Percentiles rank a stretch among this genome's conserved stretches.
phyloP scores from a whole-genome alignment of 495 filamentous ascomycete genomes.

The Aspergillus panamensis region DNA sequence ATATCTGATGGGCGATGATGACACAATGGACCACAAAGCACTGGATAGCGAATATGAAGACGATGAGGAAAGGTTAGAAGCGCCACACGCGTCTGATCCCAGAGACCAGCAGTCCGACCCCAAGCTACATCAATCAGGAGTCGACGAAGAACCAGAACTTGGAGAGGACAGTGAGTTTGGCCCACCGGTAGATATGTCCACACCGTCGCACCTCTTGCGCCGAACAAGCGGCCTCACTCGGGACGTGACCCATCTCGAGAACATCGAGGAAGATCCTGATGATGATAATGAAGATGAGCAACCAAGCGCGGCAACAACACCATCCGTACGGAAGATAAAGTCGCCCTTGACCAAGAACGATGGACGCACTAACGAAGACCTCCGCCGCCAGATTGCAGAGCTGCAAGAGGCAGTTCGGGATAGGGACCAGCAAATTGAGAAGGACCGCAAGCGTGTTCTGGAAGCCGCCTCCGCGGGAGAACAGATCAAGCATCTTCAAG shows the following conservation, averaged over 20 bases:
- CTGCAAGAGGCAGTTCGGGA: slow-evolving; percentile 35
- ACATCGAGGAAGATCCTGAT: slow-evolving; percentile 41
- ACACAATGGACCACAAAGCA: slow-evolving; percentile 25
- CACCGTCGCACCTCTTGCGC: slow-evolving; percentile 44
- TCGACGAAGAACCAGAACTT: slow-evolving; percentile 38
- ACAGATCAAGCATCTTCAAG: slow-evolving; percentile 39
- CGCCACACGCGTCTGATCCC: not conserved
- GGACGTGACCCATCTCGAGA: slow-evolving; percentile 40
- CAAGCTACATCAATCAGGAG: slow-evolving; percentile 27
- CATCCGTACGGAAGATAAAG: slow-evolving; percentile 31
- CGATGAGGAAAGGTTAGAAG: slow-evolving; percentile 10
- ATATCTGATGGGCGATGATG: slow-evolving; percentile 43
- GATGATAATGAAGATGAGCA: slow-evolving; percentile 22
- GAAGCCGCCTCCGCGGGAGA: slow-evolving; percentile 40
- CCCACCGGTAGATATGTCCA: slow-evolving; percentile 47
- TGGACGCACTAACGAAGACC: slow-evolving; percentile 23
- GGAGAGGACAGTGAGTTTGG: slow-evolving; percentile 46
- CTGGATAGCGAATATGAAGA: slow-evolving; percentile 21
- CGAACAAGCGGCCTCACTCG: slow-evolving; percentile 26
- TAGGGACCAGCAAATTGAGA: slow-evolving; percentile 38
- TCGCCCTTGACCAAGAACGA: slow-evolving; percentile 18
- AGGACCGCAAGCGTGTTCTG: slow-evolving; percentile 31
- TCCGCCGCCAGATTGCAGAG: slow-evolving; percentile 36
- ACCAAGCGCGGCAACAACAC: slow-evolving; percentile 25
- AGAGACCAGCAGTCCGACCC: slow-evolving; percentile 11